Conservation (phyloP, 352 stramenopile genomes). For the Phytophthora capsici region DNA sequence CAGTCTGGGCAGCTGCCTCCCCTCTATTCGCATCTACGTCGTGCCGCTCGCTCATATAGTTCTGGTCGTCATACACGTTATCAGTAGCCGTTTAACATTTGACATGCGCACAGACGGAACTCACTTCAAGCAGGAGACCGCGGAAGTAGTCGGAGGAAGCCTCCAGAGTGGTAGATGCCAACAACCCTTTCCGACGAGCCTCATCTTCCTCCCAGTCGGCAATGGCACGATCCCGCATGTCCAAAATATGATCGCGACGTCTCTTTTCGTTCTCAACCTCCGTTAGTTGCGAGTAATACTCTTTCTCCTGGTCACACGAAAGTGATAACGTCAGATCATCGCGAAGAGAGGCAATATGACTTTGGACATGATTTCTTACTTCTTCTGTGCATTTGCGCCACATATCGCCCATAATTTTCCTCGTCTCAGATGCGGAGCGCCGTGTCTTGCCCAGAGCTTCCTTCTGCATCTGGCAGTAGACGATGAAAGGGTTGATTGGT, state of each 20-base stretch:
- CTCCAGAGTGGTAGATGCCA: conserved; percentile 65
- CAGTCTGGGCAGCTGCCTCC: conserved; percentile 21
- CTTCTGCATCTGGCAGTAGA: conserved; percentile 85
- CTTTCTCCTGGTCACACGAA: conserved; percentile 57
- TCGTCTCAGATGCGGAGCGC: conserved; percentile 70
- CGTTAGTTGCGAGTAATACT: conserved; percentile 75
- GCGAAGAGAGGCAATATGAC: background rate
- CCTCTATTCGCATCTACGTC: conserved; percentile 71
- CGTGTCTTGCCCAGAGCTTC: conserved; percentile 59
- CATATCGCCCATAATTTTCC: conserved; percentile 86
- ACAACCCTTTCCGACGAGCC: conserved; percentile 61
- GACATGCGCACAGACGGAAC: conserved; percentile 3
- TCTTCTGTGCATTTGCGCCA: conserved; percentile 84
- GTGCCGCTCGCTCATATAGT: conserved; percentile 81
- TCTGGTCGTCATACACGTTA: conserved; percentile 32
- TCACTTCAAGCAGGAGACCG: conserved; percentile 72
- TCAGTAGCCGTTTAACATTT: conserved; percentile 12
- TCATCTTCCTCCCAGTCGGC: conserved; percentile 83
- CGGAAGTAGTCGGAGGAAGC: conserved; percentile 65
- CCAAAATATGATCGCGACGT: conserved; percentile 71
- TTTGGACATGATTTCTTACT: conserved; percentile 26
- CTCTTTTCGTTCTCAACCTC: conserved; percentile 86
- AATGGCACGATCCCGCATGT: conserved; percentile 73
- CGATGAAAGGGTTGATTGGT: conserved; percentile 84
- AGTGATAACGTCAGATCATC: conserved; percentile 1